Evolutionary conservation across 139 green algal species (phyloP), one percentile per base, ranked within the genome.

Genomic region (Zygnema cylindricum): DNA sequence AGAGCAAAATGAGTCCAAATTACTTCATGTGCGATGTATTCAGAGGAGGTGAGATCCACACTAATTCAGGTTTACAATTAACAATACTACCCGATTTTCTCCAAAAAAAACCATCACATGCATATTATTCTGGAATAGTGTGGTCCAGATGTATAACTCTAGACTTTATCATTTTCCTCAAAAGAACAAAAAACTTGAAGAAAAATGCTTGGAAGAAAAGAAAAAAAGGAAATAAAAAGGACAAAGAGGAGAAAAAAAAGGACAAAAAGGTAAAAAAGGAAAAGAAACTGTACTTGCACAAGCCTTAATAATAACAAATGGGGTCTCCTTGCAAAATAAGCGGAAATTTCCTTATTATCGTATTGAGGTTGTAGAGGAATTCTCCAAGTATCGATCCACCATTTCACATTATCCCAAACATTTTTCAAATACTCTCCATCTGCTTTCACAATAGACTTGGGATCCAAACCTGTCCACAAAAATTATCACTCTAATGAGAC

Each of bases 231-330:
- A 25, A 73, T 30, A 73, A 16, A 23, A 55, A 76, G 3, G 0
- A 32, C 2, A 32, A 88, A 0, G 43, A 1, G 1, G 32, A 75
- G 22, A 73, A 11, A 85, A 22, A 1, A 69, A 88, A 35, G 2
- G 36, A 77, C 77, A 22, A 21, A 69, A 23, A 32, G 43, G 32
- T 49, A 84, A 25, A 1, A 30, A 33, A 43, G 69, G 30, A 2
- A 57, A 25, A 25, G 36, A 71, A 82, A 32, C 30, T 71, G 54
- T 88, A 85, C 84, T 76, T 86, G 35, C 43, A 89, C 75, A 3
- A 88, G 84, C 76, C 85, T 76, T 22, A 75, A 32, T 1, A 86
- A 32, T n/a, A 90, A 22, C 21, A 90, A 39, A 55, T 85, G 85
- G 49, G 85, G 85, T 2, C 85, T 39, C 22, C 42, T 76, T n/a